Base-by-base conservation (phyloP, 345 rosid genomes). In the Rubroshorea leprosula region DNA sequence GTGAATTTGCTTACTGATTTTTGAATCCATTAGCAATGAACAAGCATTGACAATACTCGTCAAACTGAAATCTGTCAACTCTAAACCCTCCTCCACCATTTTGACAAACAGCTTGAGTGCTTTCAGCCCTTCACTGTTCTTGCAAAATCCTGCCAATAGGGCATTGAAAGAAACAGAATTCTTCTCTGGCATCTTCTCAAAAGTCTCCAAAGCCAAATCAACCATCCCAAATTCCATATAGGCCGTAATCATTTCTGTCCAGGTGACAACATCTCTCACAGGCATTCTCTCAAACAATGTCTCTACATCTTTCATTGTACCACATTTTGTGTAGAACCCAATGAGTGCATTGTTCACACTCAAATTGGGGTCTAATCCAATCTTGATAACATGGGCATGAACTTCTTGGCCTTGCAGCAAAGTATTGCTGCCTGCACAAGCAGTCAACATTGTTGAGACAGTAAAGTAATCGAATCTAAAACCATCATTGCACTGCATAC, bases 271-370 rank as follows among this genome's bases (percentile, higher is more conserved):
- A 73, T 88, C 92, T 72, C 73, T 71, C 8, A 71, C 67, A 4
- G 51, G 61, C 86, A 83, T 86, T 66, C 49, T 75, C 62, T 76
- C 77, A 43, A 76, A 83, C 66, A 84, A 49, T 52, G 38, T 51
- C 75, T 60, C 73, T 11, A 74, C 88, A 68, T 76, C 81, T 44
- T 55, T 49, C 14, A 75, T 23, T 50, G 56, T 80, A 19, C 84
- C 80, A 61, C 62, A 86, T 52, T 64, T 72, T 1, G 70, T 75
- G 69, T 88, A 91, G 63, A 88, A 83, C 64, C 75, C 78, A 12
- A 91, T 79, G 20, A 88, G 67, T 23, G 86, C 80, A 68, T 91
- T 91, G 63, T 60, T 72, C 51, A 88, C 74, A 63, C 86, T 85
- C 83, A 86, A 51, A 55, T 74, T 71, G 14, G 57, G 58, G 55